Evolutionary conservation across 2,329 filamentous ascomycete species (phyloP).

Genomic region (Arthrobotrys entomopaga): DNA sequence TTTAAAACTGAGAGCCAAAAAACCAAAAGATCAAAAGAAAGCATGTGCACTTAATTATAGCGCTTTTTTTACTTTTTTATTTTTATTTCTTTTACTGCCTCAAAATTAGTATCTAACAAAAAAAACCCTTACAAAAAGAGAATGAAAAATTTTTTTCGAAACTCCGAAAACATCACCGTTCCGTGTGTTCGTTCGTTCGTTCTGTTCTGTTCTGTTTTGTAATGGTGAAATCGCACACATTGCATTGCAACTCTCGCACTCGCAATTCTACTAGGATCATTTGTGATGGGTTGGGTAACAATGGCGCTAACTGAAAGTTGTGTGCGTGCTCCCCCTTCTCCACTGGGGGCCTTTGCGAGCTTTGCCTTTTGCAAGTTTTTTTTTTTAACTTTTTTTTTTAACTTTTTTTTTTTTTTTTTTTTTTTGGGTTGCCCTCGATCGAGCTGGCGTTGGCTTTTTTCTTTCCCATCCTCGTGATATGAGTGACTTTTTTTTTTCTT

Average conservation of each 20-base stretch:
- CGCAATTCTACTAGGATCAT: constrained; percentile 34
- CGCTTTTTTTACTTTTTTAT: too few species aligned
- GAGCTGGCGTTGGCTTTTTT: constrained; percentile 36
- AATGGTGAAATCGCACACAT: too few species aligned
- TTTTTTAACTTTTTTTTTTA: constrained; percentile 5
- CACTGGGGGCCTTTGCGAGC: constrained; percentile 1
- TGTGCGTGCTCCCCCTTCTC: constrained; percentile 8
- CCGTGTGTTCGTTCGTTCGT: too few species aligned
- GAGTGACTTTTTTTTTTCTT: constrained; percentile 38
- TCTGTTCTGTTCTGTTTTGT: too few species aligned
- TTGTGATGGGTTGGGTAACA: constrained; percentile 42
- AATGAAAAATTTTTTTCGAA: constrained; percentile 53
- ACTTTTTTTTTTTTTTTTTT: constrained; percentile 11
- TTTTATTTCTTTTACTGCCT: constrained; percentile 53
- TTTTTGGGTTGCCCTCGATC: constrained; percentile 11
- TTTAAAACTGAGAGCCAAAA: constrained; percentile 33
- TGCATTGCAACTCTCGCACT: constrained; percentile 26
- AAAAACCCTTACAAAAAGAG: constrained; percentile 50
- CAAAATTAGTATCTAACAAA: constrained; percentile 48
- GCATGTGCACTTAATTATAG: constrained; percentile 53
- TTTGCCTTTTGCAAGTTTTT: constrained; percentile 7
- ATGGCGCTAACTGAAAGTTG: constrained; percentile 29
- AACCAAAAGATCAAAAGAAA: constrained; percentile 36
- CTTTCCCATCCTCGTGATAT: constrained; percentile 38
- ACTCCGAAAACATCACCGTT: constrained; percentile 48